These are phyloP conservation scores for Aspergillus coremiiformis DNA, from an alignment of 495 filamentous ascomycete species.

Conservation along the genomic window DNA sequence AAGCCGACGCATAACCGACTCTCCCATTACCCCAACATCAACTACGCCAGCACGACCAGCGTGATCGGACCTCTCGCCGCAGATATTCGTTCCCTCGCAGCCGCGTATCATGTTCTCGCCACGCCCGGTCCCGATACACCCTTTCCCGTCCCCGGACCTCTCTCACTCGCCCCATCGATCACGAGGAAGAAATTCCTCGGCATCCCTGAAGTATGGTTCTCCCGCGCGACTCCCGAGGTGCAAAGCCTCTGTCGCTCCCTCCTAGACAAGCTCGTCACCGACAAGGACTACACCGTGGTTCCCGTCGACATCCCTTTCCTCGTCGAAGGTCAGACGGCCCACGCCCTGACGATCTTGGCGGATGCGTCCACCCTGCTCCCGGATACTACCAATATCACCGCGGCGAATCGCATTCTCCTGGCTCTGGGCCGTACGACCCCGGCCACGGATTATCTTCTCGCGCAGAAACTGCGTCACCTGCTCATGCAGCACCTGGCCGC, in stretches of 20 bases:
- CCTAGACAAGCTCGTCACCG: slow-evolving; percentile 20
- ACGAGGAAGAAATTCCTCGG: slow-evolving; percentile 49
- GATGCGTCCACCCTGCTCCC: slow-evolving; percentile 45
- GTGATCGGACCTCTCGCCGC: slow-evolving; percentile 69
- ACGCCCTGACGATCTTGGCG: slow-evolving; percentile 68
- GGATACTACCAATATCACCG: slow-evolving; percentile 46
- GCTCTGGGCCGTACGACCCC: slow-evolving; percentile 53
- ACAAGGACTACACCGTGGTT: slow-evolving; percentile 58
- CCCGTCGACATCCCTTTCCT: slow-evolving; percentile 68
- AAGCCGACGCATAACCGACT: slow-evolving; percentile 73
- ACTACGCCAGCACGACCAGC: slow-evolving; percentile 51
- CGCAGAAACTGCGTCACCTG: slow-evolving; percentile 63
- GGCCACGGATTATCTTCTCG: slow-evolving; percentile 59
- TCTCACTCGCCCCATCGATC: background rate
- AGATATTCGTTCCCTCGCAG: slow-evolving; percentile 71
- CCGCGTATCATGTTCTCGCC: slow-evolving; percentile 67
- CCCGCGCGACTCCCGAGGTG: slow-evolving; percentile 55
- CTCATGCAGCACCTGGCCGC: slow-evolving; percentile 74
- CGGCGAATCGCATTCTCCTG: slow-evolving; percentile 64
- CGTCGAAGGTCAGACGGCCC: slow-evolving; percentile 63
- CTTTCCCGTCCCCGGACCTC: slow-evolving; percentile 9
- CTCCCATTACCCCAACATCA: slow-evolving; percentile 51
- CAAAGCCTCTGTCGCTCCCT: slow-evolving; percentile 36
- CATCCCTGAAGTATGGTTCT: slow-evolving; percentile 64
- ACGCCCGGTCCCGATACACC: slow-evolving; percentile 50